Percentiles rank a stretch among this genome's conserved stretches.
phyloP scores from a whole-genome alignment of 257 asterid genomes.

The Coffea eugenioides region DNA sequence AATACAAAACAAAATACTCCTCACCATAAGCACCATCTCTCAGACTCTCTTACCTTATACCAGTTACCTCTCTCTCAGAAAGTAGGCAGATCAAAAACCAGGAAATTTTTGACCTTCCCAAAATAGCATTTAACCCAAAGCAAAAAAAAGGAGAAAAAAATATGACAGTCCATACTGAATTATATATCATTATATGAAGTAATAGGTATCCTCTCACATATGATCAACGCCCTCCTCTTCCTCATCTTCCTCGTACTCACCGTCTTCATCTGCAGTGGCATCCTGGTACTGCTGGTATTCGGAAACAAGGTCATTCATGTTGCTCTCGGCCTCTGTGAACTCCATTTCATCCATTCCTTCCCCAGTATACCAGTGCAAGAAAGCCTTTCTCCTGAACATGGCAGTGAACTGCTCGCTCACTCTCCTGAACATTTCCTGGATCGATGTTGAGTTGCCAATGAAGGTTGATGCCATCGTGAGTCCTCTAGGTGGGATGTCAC shows the following conservation, averaged over 20 bases:
- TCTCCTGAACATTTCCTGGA: slow-evolving; percentile 89
- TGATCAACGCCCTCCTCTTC: slow-evolving; percentile 43
- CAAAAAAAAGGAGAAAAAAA: background rate
- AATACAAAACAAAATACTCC: slow-evolving; percentile 10
- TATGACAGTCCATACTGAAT: background rate
- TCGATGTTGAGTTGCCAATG: slow-evolving; percentile 83
- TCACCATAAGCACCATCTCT: background rate
- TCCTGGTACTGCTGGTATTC: slow-evolving; percentile 96
- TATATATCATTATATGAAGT: background rate
- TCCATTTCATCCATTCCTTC: slow-evolving; percentile 94
- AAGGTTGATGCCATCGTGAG: slow-evolving; percentile 88
- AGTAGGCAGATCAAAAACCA: slow-evolving; percentile 11
- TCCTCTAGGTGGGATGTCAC: slow-evolving; percentile 89
- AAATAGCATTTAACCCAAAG: background rate
- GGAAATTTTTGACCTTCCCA: background rate
- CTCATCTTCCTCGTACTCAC: slow-evolving; percentile 65
- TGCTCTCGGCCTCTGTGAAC: slow-evolving; percentile 87
- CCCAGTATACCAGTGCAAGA: slow-evolving; percentile 91
- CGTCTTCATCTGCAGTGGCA: slow-evolving; percentile 90
- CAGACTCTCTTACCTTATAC: too few relatives aligned
- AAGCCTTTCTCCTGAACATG: slow-evolving; percentile 89
- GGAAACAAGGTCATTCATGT: slow-evolving; percentile 83
- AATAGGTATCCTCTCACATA: slow-evolving; percentile 6
- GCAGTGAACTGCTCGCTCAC: slow-evolving; percentile 96
- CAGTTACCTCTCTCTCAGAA: background rate